Percentiles rank a stretch among this genome's conserved stretches.
These are phyloP conservation scores for Rhododendron mucronatum DNA, from an alignment of 148 eudicot genomes.

Conservation along the genomic window DNA sequence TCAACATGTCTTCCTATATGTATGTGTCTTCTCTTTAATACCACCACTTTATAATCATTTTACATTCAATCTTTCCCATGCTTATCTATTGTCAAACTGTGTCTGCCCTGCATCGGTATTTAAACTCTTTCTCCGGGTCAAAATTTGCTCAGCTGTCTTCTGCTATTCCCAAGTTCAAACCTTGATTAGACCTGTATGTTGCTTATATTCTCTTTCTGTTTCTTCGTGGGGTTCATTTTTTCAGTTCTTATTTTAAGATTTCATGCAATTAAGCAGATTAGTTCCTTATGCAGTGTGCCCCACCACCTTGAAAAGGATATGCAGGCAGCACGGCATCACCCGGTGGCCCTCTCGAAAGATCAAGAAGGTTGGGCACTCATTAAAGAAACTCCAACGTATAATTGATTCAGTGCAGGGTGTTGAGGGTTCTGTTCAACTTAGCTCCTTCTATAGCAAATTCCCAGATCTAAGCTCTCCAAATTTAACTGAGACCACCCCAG, in stretches of 20 bases:
- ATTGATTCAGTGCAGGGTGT: conserved; percentile 88
- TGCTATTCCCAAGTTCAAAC: background rate
- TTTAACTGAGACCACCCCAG: conserved; percentile 21
- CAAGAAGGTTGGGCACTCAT: conserved; percentile 88
- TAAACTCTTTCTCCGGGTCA: background rate
- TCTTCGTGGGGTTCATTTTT: background rate
- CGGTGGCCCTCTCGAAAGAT: conserved; percentile 98
- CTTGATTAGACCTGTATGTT: background rate
- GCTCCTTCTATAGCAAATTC: conserved; percentile 70
- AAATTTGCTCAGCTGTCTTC: background rate
- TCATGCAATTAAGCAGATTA: background rate
- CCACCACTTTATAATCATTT: background rate
- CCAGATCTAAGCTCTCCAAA: conserved; percentile 54
- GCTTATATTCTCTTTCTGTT: background rate
- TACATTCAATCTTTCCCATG: background rate
- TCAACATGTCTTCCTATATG: background rate
- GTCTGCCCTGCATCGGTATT: background rate
- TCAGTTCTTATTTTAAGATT: background rate
- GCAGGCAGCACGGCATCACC: conserved; percentile 87
- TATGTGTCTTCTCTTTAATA: background rate
- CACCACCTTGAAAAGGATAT: conserved; percentile 91
- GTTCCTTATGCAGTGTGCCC: conserved; percentile 69
- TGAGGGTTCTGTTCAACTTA: conserved; percentile 70
- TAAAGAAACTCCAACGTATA: conserved; percentile 76
- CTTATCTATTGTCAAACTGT: background rate